Conservation (phyloP, 164 flowering plant genomes). For the Vitis rupestris region DNA sequence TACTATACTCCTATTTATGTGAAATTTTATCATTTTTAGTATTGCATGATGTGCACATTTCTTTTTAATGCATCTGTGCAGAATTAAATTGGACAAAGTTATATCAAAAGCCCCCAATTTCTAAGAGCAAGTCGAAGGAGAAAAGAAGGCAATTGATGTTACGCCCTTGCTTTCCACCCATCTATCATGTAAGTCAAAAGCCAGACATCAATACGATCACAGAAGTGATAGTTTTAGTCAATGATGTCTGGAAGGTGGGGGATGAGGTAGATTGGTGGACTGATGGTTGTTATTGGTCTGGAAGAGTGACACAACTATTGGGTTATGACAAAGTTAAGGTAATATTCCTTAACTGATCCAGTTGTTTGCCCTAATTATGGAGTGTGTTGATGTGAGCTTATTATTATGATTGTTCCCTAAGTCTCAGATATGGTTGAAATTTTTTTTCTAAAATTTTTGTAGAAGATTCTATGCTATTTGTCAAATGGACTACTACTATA, state of each 20-base stretch:
- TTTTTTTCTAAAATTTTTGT: no score
- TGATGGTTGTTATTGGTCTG: conserved; percentile 76
- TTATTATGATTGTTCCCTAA: no score
- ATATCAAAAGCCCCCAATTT: conserved; percentile 31
- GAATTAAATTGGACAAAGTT: conserved; percentile 22
- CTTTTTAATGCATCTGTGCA: conserved; percentile 11
- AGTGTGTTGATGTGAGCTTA: no score
- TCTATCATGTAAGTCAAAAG: conserved; percentile 36
- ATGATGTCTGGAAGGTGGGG: conserved; percentile 69
- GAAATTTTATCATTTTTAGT: no score
- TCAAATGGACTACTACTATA: no score
- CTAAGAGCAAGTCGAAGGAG: conserved; percentile 12
- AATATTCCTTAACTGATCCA: conserved; percentile 3
- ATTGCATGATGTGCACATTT: not conserved
- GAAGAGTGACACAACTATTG: conserved; percentile 40
- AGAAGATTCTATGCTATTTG: no score
- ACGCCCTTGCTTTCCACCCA: conserved; percentile 71
- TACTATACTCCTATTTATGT: no score
- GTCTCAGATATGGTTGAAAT: no score
- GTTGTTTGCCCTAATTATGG: no score
- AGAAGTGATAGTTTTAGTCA: conserved; percentile 46
- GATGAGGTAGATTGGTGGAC: conserved; percentile 84
- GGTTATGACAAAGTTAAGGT: conserved; percentile 57
- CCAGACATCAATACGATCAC: conserved; percentile 29
- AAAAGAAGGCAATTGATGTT: conserved; percentile 53